Percentiles rank a stretch among this genome's conserved stretches.
Evolutionary conservation across 345 rosid species (phyloP).

Genomic region (Citrus sinensis): DVS_A1.0 CM039163.1:18077001-18077500

Average conservation of each 20-base stretch:
- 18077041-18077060: constrained; percentile 16
- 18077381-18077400: constrained; percentile 21
- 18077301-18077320: constrained; percentile 50
- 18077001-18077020: constrained; percentile 15
- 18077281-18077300: constrained; percentile 33
- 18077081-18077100: constrained; percentile 36
- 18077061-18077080: constrained; percentile 31
- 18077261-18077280: constrained; percentile 40
- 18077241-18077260: constrained; percentile 24
- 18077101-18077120: constrained; percentile 22
- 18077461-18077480: constrained; percentile 1
- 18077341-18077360: constrained; percentile 14
- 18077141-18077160: constrained; percentile 26
- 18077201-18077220: constrained; percentile 35
- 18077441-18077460: constrained; percentile 13
- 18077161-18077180: constrained; percentile 36
- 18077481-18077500: constrained; percentile 50
- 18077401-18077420: constrained; percentile 47
- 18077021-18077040: constrained; percentile 32
- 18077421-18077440: constrained; percentile 22
- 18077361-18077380: constrained; percentile 9
- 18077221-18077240: constrained; percentile 36
- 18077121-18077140: constrained; percentile 44
- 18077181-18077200: constrained; percentile 45
- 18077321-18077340: constrained; percentile 30